Percentiles rank a stretch among this genome's conserved stretches.
These are phyloP conservation scores for Catunica adiposa DNA, from an alignment of 2,329 filamentous ascomycete species.

Conservation along the genomic window DNA sequence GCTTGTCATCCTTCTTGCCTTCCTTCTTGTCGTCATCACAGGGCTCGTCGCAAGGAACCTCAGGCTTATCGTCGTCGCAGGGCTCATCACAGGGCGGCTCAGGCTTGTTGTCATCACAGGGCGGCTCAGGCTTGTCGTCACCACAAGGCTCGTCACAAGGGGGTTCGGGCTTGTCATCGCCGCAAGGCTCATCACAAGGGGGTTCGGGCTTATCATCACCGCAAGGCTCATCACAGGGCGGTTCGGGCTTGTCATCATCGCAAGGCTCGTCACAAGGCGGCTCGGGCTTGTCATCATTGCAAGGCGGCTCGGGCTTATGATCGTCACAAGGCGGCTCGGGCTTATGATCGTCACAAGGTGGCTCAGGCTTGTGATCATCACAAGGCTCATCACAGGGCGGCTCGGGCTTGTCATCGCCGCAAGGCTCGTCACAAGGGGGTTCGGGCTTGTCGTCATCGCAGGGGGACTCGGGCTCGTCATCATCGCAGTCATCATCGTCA, in stretches of 20 bases:
- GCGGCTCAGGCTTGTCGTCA: slow-evolving; percentile 1
- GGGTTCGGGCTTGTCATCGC: slow-evolving; percentile 4
- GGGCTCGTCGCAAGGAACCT: slow-evolving; percentile 5
- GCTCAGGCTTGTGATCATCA: background rate
- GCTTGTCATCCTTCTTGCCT: slow-evolving; percentile 14
- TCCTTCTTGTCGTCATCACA: slow-evolving; percentile 7
- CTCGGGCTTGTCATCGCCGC: slow-evolving; percentile 2
- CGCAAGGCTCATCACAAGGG: background rate
- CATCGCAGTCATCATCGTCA: slow-evolving; percentile 5
- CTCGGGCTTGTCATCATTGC: slow-evolving; percentile 1
- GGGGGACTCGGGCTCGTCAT: too few species aligned
- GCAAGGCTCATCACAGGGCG: slow-evolving; percentile 5
- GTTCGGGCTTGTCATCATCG: slow-evolving; percentile 5
- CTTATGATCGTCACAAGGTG: slow-evolving; percentile 4
- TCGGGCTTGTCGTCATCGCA: too few species aligned
- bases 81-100: slow-evolving; percentile 5
- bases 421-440: slow-evolving; percentile 3
- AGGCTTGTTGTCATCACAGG: too few species aligned
- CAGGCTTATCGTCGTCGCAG: background rate
- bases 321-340: slow-evolving; percentile 1
- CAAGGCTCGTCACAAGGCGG: slow-evolving; percentile 5
- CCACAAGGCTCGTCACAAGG: background rate
- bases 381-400: slow-evolving; percentile 4
- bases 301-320: slow-evolving; percentile 1
- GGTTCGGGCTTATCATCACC: slow-evolving; percentile 3